Percentiles rank a stretch among this genome's conserved stretches.
phyloP scores from a whole-genome alignment of 441 rosid genomes.

The Populus hybrid region DNA sequence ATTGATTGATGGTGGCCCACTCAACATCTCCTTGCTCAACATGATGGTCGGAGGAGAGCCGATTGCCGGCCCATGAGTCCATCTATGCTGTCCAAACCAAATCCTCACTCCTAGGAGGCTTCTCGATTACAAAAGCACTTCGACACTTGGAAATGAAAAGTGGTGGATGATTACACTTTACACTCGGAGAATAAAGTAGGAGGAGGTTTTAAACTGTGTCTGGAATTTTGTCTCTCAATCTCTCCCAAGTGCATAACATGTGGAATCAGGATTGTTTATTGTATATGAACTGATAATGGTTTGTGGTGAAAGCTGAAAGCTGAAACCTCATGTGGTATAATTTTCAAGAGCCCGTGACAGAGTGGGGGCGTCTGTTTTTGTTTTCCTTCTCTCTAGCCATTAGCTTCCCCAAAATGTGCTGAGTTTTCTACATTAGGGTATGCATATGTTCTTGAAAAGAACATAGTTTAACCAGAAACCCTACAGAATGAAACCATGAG shows the following conservation, averaged over 20 bases:
- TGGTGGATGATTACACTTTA: constrained; percentile 17
- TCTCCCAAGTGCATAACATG: constrained; percentile 20
- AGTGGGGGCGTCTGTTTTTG: background rate
- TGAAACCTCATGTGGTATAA: background rate
- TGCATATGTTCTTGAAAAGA: background rate
- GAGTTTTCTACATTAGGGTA: background rate
- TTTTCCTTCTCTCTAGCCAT: no score
- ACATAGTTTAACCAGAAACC: no score
- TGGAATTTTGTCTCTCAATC: background rate
- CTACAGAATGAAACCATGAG: no score
- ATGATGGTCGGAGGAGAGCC: constrained; percentile 15
- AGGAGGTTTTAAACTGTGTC: background rate
- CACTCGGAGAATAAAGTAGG: background rate
- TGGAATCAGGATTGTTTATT: constrained; percentile 15
- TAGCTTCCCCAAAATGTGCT: background rate
- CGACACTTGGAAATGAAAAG: constrained; percentile 12
- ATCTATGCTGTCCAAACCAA: constrained; percentile 16
- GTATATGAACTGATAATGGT: constrained; percentile 9
- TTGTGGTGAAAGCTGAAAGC: background rate
- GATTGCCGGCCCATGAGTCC: constrained; percentile 16
- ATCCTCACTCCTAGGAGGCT: constrained; percentile 28
- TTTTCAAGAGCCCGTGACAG: background rate
- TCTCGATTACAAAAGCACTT: constrained; percentile 32
- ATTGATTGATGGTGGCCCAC: constrained; percentile 19
- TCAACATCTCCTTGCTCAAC: constrained; percentile 10